Base-by-base conservation (phyloP, 2,329 filamentous ascomycete species). In the Atkinsonella hypoxylon region DNA sequence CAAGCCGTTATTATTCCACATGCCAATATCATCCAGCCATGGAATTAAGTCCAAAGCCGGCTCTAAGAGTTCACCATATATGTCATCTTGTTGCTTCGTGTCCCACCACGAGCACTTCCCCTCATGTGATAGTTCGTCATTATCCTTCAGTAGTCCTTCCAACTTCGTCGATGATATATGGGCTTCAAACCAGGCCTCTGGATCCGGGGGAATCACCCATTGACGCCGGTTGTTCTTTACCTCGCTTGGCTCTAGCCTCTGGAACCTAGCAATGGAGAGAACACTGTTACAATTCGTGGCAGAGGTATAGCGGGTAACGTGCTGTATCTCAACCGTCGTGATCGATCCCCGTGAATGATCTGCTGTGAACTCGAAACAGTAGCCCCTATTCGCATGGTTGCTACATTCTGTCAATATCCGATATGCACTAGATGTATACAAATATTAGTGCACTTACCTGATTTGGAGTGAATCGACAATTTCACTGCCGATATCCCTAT, bases 21-120 rank as follows among this genome's bases (percentile, higher is more conserved):
- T 34, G 0, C 66, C 66, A 12, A 67, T 54, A 0, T 51, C 39
- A 48, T 67, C 64, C 61, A 67, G 64, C n/a, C 57, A 53, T 1
- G 54, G 49, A 11, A 67, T 51, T 59, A 67, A 64, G 2, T 50
- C 54, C 6, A 67, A 36, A 0, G 61, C 62, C 2, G 62, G 59
- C 12, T 55, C 53, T 41, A 59, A 64, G 5, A 68, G 53, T 11
- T 58, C 55, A 17, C 56, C 54, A 17, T 66, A 56, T 0, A 58
- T 46, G 2, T 57, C 59, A 5, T 59, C 52, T 0, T 15, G 58
- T 50, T 11, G 66, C 49, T 18, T 54, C 31, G 1, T 47, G 39
- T 5, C 57, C 64, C 64, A 68, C 1, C 26, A 32, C 3, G 58
- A 50, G 36, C 44, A 54, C 9, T 62, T 54, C 1, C 65, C 65